Evolutionary conservation across 1,284 basidiomycete genomes (phyloP).

Genomic region (Microbotryum scabiosae): DNA sequence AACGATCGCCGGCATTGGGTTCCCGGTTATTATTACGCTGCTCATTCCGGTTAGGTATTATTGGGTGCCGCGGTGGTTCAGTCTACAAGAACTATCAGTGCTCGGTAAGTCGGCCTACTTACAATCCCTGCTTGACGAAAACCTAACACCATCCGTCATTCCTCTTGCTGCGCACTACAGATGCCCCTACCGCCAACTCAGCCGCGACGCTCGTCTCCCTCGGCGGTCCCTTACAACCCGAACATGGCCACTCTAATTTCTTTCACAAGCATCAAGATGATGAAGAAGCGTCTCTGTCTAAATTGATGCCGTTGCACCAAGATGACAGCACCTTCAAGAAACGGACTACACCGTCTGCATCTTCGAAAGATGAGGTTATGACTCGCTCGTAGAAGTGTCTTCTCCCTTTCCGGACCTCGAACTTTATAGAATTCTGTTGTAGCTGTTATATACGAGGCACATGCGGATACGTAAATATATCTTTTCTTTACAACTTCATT

Average conservation of each 20-base stretch:
- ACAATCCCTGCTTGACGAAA: too few relatives aligned
- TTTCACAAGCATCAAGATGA: not conserved
- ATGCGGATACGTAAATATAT: too few relatives aligned
- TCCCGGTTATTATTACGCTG: constrained; percentile 54
- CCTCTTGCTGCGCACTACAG: not conserved
- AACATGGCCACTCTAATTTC: constrained; percentile 15
- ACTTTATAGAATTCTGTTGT: too few relatives aligned
- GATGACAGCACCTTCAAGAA: too few relatives aligned
- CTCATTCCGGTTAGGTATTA: constrained; percentile 73
- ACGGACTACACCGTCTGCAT: too few relatives aligned
- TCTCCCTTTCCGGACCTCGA: too few relatives aligned
- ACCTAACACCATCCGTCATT: constrained; percentile 46
- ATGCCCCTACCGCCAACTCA: constrained; percentile 34
- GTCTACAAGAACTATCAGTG: constrained; percentile 66
- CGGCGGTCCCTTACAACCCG: constrained; percentile 27
- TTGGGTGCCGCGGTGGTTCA: constrained; percentile 70
- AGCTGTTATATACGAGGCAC: too few relatives aligned
- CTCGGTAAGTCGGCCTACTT: constrained; percentile 45
- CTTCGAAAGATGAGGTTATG: too few relatives aligned
- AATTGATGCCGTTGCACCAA: too few relatives aligned
- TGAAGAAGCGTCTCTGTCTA: too few relatives aligned
- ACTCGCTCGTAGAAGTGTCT: too few relatives aligned
- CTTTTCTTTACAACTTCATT: too few relatives aligned
- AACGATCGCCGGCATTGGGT: constrained; percentile 50
- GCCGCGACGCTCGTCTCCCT: constrained; percentile 34